phyloP scores from a whole-genome alignment of 2,329 filamentous ascomycete species.

The Dissoconium aciculare region DNA sequence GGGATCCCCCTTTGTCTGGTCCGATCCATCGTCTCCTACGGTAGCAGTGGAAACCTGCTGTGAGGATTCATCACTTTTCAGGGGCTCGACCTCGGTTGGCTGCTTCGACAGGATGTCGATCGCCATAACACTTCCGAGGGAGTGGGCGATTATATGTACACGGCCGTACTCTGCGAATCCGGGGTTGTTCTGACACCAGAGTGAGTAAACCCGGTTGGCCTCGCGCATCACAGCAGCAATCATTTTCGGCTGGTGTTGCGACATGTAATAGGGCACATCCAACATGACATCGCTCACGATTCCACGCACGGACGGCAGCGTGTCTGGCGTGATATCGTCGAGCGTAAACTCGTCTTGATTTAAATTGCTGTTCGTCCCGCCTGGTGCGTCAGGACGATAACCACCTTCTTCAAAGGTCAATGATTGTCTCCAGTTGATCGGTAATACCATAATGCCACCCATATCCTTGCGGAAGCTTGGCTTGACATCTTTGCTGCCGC shows the following conservation, averaged over 20 bases:
- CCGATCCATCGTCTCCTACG: slow-evolving; percentile 12
- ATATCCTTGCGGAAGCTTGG: slow-evolving; percentile 59
- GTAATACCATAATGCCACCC: slow-evolving; percentile 84
- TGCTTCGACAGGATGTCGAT: slow-evolving; percentile 82
- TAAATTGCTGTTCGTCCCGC: slow-evolving; percentile 13
- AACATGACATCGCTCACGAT: slow-evolving; percentile 97
- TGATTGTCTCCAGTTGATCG: slow-evolving; percentile 84
- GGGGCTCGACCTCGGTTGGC: slow-evolving; percentile 51
- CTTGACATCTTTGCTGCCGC: slow-evolving; percentile 59
- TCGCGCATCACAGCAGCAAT: slow-evolving; percentile 74
- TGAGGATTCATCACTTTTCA: slow-evolving; percentile 21
- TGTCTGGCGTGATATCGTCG: slow-evolving; percentile 81
- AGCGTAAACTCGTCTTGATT: slow-evolving; percentile 48
- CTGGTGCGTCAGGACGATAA: slow-evolving; percentile 35
- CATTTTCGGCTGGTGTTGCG: slow-evolving; percentile 91
- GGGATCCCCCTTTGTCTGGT: slow-evolving; percentile 24
- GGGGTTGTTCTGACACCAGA: slow-evolving; percentile 91
- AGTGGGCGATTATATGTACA: slow-evolving; percentile 87
- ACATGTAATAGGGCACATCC: slow-evolving; percentile 95
- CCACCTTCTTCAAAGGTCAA: slow-evolving; percentile 75
- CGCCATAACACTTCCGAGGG: slow-evolving; percentile 86
- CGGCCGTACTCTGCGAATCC: slow-evolving; percentile 63
- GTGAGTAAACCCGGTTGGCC: slow-evolving; percentile 84
- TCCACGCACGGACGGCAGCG: slow-evolving; percentile 76
- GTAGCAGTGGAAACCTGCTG: background rate